Evolutionary conservation across 257 asterid genomes (phyloP).

Genomic region (Coffea canephora): DNA sequence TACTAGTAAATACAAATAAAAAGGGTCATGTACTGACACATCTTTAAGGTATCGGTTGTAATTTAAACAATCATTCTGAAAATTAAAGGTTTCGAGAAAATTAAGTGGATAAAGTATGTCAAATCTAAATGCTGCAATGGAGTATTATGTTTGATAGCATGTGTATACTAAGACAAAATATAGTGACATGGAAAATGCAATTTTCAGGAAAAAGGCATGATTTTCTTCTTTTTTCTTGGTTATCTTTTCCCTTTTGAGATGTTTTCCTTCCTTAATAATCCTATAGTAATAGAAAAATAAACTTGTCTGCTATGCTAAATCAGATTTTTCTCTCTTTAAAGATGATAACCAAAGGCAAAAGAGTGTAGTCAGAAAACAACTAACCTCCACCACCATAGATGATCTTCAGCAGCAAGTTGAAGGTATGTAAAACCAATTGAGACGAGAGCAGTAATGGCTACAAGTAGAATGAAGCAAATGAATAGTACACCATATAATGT

Average conservation of each 20-base stretch:
- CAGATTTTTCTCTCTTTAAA: too few relatives aligned
- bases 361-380: constrained; percentile 10
- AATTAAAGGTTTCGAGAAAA: background rate
- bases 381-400: constrained; percentile 36
- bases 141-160: background rate
- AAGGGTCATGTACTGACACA: background rate
- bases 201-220: background rate
- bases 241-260: background rate
- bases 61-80: background rate
- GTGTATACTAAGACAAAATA: background rate
- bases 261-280: background rate
- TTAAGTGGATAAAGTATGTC: background rate
- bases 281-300: background rate
- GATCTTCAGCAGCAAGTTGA: constrained; percentile 28
- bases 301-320: too few relatives aligned
- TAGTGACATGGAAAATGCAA: background rate
- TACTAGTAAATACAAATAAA: too few relatives aligned
- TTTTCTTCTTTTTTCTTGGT: background rate
- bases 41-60: background rate
- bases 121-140: background rate
- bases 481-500: constrained; percentile 20
- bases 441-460: constrained; percentile 21
- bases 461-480: constrained; percentile 13
- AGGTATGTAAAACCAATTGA: constrained; percentile 25
- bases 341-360: too few relatives aligned